Evolutionary conservation across 2,329 filamentous ascomycete genomes (phyloP).

Genomic region (Diaporthe velutina): DNA sequence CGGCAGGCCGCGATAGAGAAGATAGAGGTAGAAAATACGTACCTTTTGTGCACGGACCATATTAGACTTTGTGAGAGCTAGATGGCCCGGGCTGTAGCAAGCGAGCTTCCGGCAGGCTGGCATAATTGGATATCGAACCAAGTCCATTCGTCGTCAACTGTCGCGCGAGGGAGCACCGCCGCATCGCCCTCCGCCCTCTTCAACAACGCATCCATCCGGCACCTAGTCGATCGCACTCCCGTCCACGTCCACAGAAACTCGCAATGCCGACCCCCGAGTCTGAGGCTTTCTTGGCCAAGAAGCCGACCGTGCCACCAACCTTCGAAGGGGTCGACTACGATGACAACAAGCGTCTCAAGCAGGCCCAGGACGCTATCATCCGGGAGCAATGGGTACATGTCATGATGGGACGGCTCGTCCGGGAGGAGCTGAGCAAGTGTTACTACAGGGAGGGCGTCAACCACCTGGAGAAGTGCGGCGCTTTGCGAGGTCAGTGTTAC

Average conservation of each 20-base stretch:
- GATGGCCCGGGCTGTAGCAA: not conserved
- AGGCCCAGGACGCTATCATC: constrained; percentile 84
- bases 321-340: constrained; percentile 92
- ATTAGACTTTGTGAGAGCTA: not conserved
- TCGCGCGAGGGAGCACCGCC: constrained; percentile 32
- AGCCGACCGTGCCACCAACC: constrained; percentile 84
- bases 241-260: constrained; percentile 30
- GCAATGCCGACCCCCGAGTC: constrained; percentile 88
- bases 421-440: constrained; percentile 88
- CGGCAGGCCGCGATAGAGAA: constrained; percentile 30
- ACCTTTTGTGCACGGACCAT: constrained; percentile 30
- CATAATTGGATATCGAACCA: constrained; percentile 35
- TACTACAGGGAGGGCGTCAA: constrained; percentile 88
- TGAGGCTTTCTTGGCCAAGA: constrained; percentile 83
- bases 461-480: constrained; percentile 88
- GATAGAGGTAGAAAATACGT: constrained; percentile 9
- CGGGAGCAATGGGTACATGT: constrained; percentile 90
- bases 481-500: constrained; percentile 77
- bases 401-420: constrained; percentile 88
- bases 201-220: constrained; percentile 14
- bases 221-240: not conserved
- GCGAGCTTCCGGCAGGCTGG: constrained; percentile 26
- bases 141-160: constrained; percentile 32
- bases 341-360: constrained; percentile 84
- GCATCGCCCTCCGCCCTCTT: constrained; percentile 12